Base-by-base conservation (phyloP, 1,284 basidiomycete species). In the Naganishia liquefaciens region DNA sequence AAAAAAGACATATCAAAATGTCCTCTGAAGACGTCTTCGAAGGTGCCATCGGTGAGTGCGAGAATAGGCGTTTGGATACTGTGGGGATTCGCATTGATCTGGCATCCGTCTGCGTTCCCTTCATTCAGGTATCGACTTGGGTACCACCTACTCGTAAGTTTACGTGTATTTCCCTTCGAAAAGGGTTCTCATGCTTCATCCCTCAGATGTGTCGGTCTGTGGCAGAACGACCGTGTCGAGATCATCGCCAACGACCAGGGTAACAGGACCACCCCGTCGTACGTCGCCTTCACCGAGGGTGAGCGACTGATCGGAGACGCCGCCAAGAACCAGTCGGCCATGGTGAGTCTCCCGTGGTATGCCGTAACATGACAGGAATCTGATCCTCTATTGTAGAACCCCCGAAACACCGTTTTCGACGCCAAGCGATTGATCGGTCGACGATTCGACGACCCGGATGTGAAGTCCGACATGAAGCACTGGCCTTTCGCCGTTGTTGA, bases 151-250 rank as follows among this genome's bases (percentile, higher is more conserved):
- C 77, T 80, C 79, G 50, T 64, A 39, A 53, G 51, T 37, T 1
- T 13, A 5, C 13, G 9, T 13, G 33, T 10, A 37, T 13, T 37
- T 7, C 4, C 33, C 10, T 9, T 37, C 9, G 33, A 37, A 37
- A 10, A 7, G 21, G 15, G 5, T 37, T 15, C 30, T 30, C 10
- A 33, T 23, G 11, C 9, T 53, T 37, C 33, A 1, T n/a, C 37
- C 37, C 21, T 13, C n/a, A 53, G 51, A 27, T 80, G 93, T 81
- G 93, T 96, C 73, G 93, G 92, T 84, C 91, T 95, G 76, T 95
- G 92, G 93, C 91, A 93, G 84, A 94, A 96, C 81, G 93, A 96
- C 86, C 91, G 93, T 76, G 93, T 96, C 76, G 93, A 95, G 83
- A 96, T 97, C 84, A 96, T 96, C 79, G 91, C 93, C 84, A 95